Conservation (phyloP, 2,329 filamentous ascomycete species). For the Colletotrichum sp. region DNA sequence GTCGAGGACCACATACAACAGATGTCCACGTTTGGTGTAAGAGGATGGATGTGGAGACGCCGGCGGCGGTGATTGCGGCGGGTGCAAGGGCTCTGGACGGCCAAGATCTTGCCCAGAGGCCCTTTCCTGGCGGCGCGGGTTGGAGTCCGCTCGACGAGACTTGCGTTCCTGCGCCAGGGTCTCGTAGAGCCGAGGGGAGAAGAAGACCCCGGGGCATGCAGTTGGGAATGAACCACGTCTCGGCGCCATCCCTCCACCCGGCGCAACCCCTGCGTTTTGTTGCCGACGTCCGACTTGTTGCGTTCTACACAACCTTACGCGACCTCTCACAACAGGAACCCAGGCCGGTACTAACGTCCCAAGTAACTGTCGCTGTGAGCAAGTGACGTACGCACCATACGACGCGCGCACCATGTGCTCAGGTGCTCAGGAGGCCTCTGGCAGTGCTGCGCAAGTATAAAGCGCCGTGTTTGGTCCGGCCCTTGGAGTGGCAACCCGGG, state of each 20-base stretch:
- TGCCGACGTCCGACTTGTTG: not conserved
- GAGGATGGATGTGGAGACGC: not conserved
- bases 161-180: not conserved
- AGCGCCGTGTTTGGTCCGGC: conserved; percentile 14
- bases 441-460: conserved; percentile 9
- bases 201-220: not conserved
- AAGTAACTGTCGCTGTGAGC: not conserved
- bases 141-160: not conserved
- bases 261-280: not conserved
- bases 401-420: not conserved
- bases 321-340: not conserved
- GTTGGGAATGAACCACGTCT: not conserved
- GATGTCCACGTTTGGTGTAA: not conserved
- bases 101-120: conserved; percentile 12
- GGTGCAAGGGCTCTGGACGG: not conserved
- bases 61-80: not conserved
- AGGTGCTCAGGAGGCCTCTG: conserved; percentile 14
- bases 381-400: conserved; percentile 14
- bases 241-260: not conserved
- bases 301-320: not conserved
- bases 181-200: not conserved
- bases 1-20: not conserved
- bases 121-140: not conserved
- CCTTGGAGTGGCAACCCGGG: not conserved
- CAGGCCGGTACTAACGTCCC: not conserved